Evolutionary conservation across 1,284 basidiomycete species (phyloP), one percentile per base, ranked within the genome.

Genomic region (Puccinia triticina): DNA sequence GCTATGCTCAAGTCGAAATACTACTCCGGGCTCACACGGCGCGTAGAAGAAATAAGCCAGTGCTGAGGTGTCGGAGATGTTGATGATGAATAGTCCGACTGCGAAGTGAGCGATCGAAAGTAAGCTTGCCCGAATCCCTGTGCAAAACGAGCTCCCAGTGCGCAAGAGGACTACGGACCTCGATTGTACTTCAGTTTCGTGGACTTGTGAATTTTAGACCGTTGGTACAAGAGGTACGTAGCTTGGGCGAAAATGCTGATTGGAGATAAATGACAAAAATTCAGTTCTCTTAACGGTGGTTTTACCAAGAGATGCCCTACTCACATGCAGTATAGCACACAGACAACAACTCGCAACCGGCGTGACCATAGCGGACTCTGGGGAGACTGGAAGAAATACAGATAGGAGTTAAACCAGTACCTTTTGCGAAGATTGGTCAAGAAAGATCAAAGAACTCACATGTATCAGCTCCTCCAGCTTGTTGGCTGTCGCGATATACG

Each of bases 341-440:
- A 69, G 26, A 69, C 43, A 48, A 48, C 66, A 23, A 69, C 18
- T 21, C 40, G 43, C 29, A 69, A 32, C 14, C 43, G 66, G 66
- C 66, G 37, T 23, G 66, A 69, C 66, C 66, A 69, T 43, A 43
- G 66, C 14, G 66, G 66, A 43, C 66, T 69, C 46, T 4, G 34
- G 10, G 66, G 66, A 14, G 37, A 43, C 66, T 69, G 11, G 21
- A 57, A n/a, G 8, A 57, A 8, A 57, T 8, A 8, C 21, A 57
- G 55, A 29, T 57, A 29, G 55, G 21, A 8, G 4, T 5, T 57
- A 5, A 57, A 57, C 5, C 55, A 8, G 55, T 43, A 43, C 4
- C 40, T 43, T 43, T 43, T 43, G 7, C 4, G 7, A 43, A 43
- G 40, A 12, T 43, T 43, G 12, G 40, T 43, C 40, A 43, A 43